Percentiles rank a stretch among this genome's conserved stretches.
These are phyloP conservation scores for Kandelia obovata DNA, from an alignment of 345 rosid species.

Conservation along the genomic window DNA sequence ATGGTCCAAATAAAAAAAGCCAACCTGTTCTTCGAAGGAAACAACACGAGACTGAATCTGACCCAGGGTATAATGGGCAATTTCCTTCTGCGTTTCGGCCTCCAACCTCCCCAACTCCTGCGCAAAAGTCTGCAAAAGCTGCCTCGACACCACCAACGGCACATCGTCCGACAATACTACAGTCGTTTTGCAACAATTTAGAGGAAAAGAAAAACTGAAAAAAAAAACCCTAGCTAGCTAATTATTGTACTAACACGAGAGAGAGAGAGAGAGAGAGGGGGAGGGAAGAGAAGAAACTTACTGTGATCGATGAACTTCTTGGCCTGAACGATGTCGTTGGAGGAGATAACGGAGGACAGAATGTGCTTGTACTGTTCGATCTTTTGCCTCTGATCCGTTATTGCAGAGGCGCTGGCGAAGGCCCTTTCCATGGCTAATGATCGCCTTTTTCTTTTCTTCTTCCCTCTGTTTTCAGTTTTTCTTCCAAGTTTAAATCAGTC, in stretches of 20 bases:
- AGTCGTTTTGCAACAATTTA: not conserved
- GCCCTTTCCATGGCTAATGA: conserved; percentile 58
- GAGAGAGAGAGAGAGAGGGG: too few relatives aligned
- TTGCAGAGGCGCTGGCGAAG: conserved; percentile 64
- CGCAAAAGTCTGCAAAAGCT: conserved; percentile 80
- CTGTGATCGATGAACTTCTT: conserved; percentile 90
- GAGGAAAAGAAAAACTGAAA: not conserved
- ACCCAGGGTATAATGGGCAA: conserved; percentile 76
- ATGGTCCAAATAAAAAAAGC: not conserved
- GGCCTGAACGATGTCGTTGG: conserved; percentile 73
- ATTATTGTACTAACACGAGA: not conserved
- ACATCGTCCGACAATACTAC: conserved; percentile 91
- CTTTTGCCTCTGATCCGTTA: conserved; percentile 92
- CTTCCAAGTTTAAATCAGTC: too few relatives aligned
- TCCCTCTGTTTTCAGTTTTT: not conserved
- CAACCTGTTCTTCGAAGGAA: conserved; percentile 98
- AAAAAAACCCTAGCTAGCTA: conserved; percentile 9
- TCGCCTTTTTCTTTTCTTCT: not conserved
- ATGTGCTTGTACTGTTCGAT: conserved; percentile 97
- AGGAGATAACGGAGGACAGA: conserved; percentile 74
- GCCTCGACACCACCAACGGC: conserved; percentile 91
- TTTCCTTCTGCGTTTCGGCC: conserved; percentile 82
- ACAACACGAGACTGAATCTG: conserved; percentile 98
- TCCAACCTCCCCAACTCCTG: conserved; percentile 80
- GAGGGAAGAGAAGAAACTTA: conserved; percentile 15